Conservation (phyloP, 2,329 filamentous ascomycete species). For the Sporothrix humicola region DNA sequence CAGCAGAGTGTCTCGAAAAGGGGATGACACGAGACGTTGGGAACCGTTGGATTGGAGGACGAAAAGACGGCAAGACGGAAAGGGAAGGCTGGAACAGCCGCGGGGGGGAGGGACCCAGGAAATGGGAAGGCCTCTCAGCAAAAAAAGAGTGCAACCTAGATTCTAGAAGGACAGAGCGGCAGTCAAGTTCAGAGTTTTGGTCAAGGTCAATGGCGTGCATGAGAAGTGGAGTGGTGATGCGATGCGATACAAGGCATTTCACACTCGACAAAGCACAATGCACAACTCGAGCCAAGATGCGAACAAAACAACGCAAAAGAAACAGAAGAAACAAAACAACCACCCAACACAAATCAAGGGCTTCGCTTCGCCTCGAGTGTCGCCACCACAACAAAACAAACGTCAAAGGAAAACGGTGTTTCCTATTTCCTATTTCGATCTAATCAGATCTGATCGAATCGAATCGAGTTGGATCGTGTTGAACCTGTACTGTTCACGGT, state of each 20-base stretch:
- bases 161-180: conserved; percentile 1
- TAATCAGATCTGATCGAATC: neutral
- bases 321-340: neutral
- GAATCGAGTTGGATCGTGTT: neutral
- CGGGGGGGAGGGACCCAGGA: neutral
- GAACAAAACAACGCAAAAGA: neutral
- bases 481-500: neutral
- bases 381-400: neutral
- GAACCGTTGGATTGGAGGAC: neutral
- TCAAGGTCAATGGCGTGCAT: neutral
- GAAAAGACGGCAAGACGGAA: neutral
- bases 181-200: neutral
- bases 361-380: neutral
- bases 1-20: conserved; percentile 28
- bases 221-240: neutral
- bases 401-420: neutral
- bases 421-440: neutral
- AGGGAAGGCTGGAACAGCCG: conserved; percentile 18
- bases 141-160: conserved; percentile 8
- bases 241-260: neutral
- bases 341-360: neutral
- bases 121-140: neutral
- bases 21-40: neutral
- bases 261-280: neutral
- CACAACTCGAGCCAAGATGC: neutral